Percentiles rank a stretch among this genome's conserved stretches.
Conservation (phyloP, 2,329 filamentous ascomycete species). For the Pseudopyrenochaeta lycopersici region DNA sequence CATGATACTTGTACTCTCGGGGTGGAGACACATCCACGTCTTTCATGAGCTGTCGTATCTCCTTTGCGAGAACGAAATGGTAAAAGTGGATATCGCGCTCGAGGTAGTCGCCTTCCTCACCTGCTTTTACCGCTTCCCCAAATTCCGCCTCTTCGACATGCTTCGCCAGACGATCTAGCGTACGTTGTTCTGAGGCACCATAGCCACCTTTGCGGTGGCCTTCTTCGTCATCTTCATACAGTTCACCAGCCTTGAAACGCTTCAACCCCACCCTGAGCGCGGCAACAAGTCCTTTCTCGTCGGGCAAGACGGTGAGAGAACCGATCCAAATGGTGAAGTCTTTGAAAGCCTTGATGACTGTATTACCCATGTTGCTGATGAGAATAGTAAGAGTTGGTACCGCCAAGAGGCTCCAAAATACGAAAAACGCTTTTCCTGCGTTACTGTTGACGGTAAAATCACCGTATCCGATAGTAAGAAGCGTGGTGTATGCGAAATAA, state of each 20-base stretch:
- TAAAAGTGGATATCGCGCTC: conserved; percentile 63
- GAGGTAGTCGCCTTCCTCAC: conserved; percentile 52
- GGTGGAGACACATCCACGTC: conserved; percentile 52
- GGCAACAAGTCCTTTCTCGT: conserved; percentile 53
- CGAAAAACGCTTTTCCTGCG: conserved; percentile 63
- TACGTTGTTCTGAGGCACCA: conserved; percentile 19
- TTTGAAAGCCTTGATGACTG: conserved; percentile 63
- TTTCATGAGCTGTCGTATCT: conserved; percentile 54
- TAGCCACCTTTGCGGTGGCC: conserved; percentile 10
- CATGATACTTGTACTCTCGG: conserved; percentile 49
- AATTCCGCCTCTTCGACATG: conserved; percentile 55
- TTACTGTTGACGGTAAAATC: conserved; percentile 59
- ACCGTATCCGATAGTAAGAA: conserved; percentile 66
- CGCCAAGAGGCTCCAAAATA: conserved; percentile 65
- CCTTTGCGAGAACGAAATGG: conserved; percentile 57
- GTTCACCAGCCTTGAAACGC: conserved; percentile 33
- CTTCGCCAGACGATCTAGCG: conserved; percentile 43
- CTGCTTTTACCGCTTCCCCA: conserved; percentile 52
- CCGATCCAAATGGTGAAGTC: conserved; percentile 66
- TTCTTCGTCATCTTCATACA: conserved; percentile 20
- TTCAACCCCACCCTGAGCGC: conserved; percentile 42
- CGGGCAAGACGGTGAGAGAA: conserved; percentile 63
- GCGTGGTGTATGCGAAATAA: conserved; percentile 63
- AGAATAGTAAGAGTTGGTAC: conserved; percentile 64
- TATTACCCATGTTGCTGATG: conserved; percentile 64